phyloP scores from a whole-genome alignment of 139 green algal genomes.

The Parachlorella kessleri region DNA sequence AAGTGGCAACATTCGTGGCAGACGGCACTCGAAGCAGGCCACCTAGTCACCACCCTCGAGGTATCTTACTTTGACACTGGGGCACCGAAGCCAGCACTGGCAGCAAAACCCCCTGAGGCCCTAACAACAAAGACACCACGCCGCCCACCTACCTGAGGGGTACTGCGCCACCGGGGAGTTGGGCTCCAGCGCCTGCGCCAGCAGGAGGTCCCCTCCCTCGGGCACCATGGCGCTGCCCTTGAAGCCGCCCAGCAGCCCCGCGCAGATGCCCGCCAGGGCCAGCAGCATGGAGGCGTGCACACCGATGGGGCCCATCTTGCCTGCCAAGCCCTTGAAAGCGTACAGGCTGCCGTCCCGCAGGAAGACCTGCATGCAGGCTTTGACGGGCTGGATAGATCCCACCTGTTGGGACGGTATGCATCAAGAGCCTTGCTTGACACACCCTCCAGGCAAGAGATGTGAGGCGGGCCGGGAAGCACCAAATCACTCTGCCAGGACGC shows the following conservation, averaged over 20 bases:
- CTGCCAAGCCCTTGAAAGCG: conserved; percentile 96
- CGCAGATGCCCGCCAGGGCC: conserved; percentile 75
- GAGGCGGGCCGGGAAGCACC: too few species aligned
- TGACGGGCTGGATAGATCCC: too few species aligned
- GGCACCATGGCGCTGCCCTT: conserved; percentile 82
- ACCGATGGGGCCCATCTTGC: conserved; percentile 92
- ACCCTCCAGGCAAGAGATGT: too few species aligned
- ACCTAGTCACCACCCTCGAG: too few species aligned
- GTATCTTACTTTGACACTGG: too few species aligned
- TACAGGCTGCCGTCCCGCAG: conserved; percentile 83
- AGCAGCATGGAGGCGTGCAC: conserved; percentile 94
- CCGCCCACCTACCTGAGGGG: conserved; percentile 11
- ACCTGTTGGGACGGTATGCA: too few species aligned
- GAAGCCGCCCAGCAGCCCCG: conserved; percentile 75
- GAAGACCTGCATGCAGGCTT: conserved; percentile 79
- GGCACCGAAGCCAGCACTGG: too few species aligned
- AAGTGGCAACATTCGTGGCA: too few species aligned
- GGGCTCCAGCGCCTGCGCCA: conserved; percentile 40
- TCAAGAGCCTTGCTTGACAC: too few species aligned
- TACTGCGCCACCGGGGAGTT: conserved; percentile 18
- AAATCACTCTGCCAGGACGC: too few species aligned
- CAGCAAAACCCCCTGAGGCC: too few species aligned
- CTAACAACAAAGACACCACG: background rate
- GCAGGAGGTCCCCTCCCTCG: conserved; percentile 49
- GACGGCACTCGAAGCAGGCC: too few species aligned